A percentile compares a stretch with the other conserved stretches of the same genome.
Evolutionary conservation across 441 rosid genomes (phyloP).

Genomic region (Populus tomentosa): DNA sequence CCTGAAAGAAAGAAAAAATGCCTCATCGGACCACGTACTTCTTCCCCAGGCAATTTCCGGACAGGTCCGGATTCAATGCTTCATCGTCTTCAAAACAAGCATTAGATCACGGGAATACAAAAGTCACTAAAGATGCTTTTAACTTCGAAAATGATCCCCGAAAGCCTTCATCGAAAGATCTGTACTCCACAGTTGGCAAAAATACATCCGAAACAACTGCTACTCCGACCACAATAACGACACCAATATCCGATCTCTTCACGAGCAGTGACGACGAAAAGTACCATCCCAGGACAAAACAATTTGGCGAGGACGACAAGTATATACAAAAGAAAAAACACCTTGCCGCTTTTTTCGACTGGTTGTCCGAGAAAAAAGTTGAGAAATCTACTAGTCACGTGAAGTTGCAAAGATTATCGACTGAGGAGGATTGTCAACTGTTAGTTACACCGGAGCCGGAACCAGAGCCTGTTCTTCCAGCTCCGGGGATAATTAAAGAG

Average conservation of each 20-base stretch:
- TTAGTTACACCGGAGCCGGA: conserved; percentile 35
- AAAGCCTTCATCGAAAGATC: conserved; percentile 24
- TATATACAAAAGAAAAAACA: conserved; percentile 49
- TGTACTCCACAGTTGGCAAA: conserved; percentile 7
- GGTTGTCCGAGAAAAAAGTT: conserved; percentile 60
- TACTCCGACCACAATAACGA: neutral
- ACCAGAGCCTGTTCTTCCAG: conserved; percentile 33
- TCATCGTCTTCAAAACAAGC: conserved; percentile 29
- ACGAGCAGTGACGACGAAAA: conserved; percentile 39
- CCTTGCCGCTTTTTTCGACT: conserved; percentile 57
- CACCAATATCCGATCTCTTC: conserved; percentile 46
- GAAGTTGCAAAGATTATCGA: conserved; percentile 23
- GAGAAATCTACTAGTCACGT: conserved; percentile 39
- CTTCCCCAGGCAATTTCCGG: conserved; percentile 98
- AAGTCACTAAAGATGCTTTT: conserved; percentile 10
- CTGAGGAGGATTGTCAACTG: conserved; percentile 33
- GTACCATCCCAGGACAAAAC: conserved; percentile 38
- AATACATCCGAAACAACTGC: conserved; percentile 19
- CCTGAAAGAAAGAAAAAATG: conserved; percentile 39
- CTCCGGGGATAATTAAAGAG: conserved; percentile 24
- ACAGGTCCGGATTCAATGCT: conserved; percentile 54
- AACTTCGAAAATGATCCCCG: conserved; percentile 26
- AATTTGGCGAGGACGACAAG: conserved; percentile 35
- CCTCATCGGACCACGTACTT: conserved; percentile 97
- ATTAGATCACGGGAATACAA: conserved; percentile 54